Base-by-base conservation (phyloP, 495 filamentous ascomycete genomes). In the Talaromyces borbonicus region DNA sequence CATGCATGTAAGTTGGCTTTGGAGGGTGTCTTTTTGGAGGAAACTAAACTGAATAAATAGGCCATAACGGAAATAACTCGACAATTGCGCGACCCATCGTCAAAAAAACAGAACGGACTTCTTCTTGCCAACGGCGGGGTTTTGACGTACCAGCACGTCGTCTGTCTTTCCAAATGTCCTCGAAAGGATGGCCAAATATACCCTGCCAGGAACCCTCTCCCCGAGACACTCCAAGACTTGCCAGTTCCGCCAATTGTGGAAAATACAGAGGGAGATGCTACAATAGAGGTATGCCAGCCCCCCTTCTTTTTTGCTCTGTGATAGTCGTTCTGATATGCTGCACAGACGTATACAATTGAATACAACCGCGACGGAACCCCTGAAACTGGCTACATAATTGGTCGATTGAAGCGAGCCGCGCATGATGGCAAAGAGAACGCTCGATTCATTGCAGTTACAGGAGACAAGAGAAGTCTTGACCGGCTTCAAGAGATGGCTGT, bases 81-180 rank as follows among this genome's bases (percentile, higher is more conserved):
- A 4, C 54, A 60, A 30, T 52, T 79, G 0, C 61, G 75, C 1
- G 46, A 51, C 15, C 60, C 63, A n/a, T 44, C 42, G 20, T 6
- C 25, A 15, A 57, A 60, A n/a, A 56, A 56, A 2, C 52, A 51
- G 2, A 59, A 59, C 30, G 75, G 71, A 2, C 56, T 79, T 0
- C 60, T 78, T 3, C 61, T 78, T n/a, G 71, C 72, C 4, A 79
- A 78, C 50, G 75, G 75, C 6, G 75, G 75, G 0, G 57, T 72
- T 14, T 46, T 74, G 9, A 75, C 74, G 0, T 73, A 79, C 46
- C 74, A 78, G 49, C 63, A 77, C 49, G 69, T 65, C 5, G 54
- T 79, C 7, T 70, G 68, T 49, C 55, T 79, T 3, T 75, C 71
- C 1, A 58, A 46, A 0, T 37, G 53, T 22, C 70, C 70, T 5